Conservation (phyloP, 306 rosid genomes). For the Vigna unguiculata region DNA sequence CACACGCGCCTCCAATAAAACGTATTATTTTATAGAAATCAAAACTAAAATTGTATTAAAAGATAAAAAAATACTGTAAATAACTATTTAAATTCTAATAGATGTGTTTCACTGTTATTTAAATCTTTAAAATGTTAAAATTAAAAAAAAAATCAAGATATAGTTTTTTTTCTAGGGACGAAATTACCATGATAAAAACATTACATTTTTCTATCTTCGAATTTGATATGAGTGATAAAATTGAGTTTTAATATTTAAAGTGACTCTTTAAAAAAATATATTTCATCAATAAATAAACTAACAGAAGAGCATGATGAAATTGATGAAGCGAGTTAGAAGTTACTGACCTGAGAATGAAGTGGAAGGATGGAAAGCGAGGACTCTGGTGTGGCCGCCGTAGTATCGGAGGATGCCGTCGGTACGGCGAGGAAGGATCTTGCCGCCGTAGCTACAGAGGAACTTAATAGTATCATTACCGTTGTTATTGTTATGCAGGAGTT, state of each 20-base stretch:
- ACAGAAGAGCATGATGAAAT: not conserved
- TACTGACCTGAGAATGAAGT: conserved; percentile 70
- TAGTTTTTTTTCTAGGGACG: too few relatives aligned
- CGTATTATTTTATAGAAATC: not conserved
- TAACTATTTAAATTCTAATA: too few relatives aligned
- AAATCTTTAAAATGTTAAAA: too few relatives aligned
- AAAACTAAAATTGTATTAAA: not conserved
- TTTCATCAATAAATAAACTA: too few relatives aligned
- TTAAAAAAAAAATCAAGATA: too few relatives aligned
- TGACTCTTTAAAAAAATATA: too few relatives aligned
- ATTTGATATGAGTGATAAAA: too few relatives aligned
- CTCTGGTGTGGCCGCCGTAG: conserved; percentile 85
- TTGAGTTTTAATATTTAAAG: too few relatives aligned
- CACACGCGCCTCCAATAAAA: not conserved
- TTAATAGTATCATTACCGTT: conserved; percentile 42
- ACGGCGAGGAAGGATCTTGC: conserved; percentile 78
- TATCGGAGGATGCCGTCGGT: conserved; percentile 83
- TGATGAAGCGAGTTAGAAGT: not conserved
- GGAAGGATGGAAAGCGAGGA: conserved; percentile 67
- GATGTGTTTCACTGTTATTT: too few relatives aligned
- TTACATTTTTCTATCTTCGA: too few relatives aligned
- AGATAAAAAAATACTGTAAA: too few relatives aligned
- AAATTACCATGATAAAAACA: too few relatives aligned
- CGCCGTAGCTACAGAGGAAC: conserved; percentile 88
- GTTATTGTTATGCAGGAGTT: conserved; percentile 9